Conservation (phyloP, 768 basidiomycete genomes). For the Candolleomyces aberdarensis region DNA sequence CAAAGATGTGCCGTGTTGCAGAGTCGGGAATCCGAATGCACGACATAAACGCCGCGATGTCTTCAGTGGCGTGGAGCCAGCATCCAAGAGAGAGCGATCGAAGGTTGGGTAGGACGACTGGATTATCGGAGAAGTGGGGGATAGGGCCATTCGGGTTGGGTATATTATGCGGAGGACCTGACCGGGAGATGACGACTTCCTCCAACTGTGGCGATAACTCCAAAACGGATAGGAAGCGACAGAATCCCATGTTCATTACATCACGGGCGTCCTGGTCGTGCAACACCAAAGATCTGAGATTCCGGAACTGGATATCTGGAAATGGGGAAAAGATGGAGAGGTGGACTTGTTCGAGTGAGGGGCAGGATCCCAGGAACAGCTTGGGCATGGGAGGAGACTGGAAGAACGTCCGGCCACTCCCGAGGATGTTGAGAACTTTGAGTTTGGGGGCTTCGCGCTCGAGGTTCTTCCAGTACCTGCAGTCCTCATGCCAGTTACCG, state of each 20-base stretch:
- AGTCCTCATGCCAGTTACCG: background rate
- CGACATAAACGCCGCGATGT: background rate
- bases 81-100: background rate
- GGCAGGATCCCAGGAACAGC: background rate
- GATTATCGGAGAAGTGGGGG: constrained; percentile 12
- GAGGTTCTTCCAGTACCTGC: background rate
- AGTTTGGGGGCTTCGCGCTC: background rate
- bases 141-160: background rate
- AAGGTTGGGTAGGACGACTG: constrained; percentile 19
- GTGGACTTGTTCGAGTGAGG: background rate
- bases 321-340: background rate
- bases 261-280: background rate
- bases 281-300: background rate
- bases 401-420: background rate
- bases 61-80: background rate
- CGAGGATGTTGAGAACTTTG: background rate
- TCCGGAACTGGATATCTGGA: background rate
- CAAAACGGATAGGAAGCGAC: background rate
- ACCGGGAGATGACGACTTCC: background rate
- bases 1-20: background rate
- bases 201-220: background rate
- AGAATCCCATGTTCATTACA: background rate
- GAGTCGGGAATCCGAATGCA: background rate
- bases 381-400: background rate
- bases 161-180: background rate